Base-by-base conservation (phyloP, 768 basidiomycete species). In the Stropharia rugosoannulata region DNA sequence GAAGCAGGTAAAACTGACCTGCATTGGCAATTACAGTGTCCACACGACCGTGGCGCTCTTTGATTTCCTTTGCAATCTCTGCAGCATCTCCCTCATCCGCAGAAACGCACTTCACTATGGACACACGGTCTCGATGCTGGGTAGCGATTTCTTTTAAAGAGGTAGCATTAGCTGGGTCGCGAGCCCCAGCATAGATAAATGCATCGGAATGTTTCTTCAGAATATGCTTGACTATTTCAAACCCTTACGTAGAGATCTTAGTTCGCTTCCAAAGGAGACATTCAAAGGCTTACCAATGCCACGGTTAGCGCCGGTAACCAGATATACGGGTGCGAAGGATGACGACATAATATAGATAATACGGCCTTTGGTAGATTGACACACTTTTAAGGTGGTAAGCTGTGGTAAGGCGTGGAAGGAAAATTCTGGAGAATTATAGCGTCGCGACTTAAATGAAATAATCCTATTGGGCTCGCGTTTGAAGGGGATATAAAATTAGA, bases 21-120 rank as follows among this genome's bases (percentile, higher is more conserved):
- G 50, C 50, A 27, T 42, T 51, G 19, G 50, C 50, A 40, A 51
- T 51, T 9, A 51, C 50, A 13, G 39, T 51, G 27, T 51, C 50
- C 3, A 51, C 15, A 3, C 22, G 16, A 3, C 50, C 50, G 12
- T 42, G 15, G 8, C n/a, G 27, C 16, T 22, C 50, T n/a, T n/a
- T 13, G 8, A 51, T 51, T 29, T n/a, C 12, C 37, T 51, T 42
- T 2, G 40, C 50, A 7, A 51, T 18, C 10, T 22, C 22, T 12
- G 15, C 7, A n/a, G 39, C 41, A 8, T 40, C 50, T 11, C 32
- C 50, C 7, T 9, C 29, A 11, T 51, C 50, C 2, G 38, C 38
- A 4, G 39, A 22, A 4, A 41, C 40, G 25, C 32, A 51, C 9
- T 51, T 40, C 7, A 51, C 50, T 9, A 42, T 6, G 3, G 38